Conservation (phyloP, 1,139 yeast species). For the Zygosaccharomyces sapae region DNA sequence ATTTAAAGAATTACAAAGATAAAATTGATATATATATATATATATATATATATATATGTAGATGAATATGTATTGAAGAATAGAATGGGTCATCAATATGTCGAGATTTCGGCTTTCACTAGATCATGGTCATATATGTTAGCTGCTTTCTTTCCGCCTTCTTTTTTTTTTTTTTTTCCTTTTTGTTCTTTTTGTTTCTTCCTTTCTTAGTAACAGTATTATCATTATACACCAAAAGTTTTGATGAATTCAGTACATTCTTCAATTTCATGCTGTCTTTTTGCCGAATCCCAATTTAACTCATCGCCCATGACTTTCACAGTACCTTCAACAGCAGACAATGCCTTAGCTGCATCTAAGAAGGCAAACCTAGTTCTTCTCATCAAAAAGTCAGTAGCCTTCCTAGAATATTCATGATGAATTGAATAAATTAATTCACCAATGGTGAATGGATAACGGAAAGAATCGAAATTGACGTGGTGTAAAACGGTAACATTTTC, state of each 20-base stretch:
- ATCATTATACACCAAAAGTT: constrained; percentile 45
- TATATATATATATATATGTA: too few species aligned
- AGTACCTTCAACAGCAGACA: constrained; percentile 76
- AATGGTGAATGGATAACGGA: constrained; percentile 84
- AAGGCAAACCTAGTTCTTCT: constrained; percentile 94
- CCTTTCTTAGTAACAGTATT: neutral
- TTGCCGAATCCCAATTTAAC: constrained; percentile 64
- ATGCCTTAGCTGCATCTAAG: constrained; percentile 82
- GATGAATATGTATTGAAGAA: too few species aligned
- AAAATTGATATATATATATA: neutral
- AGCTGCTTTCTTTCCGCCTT: too few species aligned
- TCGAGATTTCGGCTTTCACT: too few species aligned
- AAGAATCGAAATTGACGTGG: constrained; percentile 38
- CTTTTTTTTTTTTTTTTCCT: too few species aligned
- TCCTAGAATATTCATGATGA: constrained; percentile 78
- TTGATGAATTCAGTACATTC: constrained; percentile 57
- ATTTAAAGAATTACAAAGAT: too few species aligned
- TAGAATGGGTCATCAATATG: too few species aligned
- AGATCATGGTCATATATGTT: too few species aligned
- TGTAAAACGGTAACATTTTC: constrained; percentile 28
- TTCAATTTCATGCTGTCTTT: constrained; percentile 52
- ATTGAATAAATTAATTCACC: constrained; percentile 86
- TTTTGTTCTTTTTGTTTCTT: constrained; percentile 1
- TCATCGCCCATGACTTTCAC: constrained; percentile 81
- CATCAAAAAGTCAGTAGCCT: constrained; percentile 85